Evolutionary conservation across 2,329 filamentous ascomycete species (phyloP).

Genomic region (Phialophora chinensis): DNA sequence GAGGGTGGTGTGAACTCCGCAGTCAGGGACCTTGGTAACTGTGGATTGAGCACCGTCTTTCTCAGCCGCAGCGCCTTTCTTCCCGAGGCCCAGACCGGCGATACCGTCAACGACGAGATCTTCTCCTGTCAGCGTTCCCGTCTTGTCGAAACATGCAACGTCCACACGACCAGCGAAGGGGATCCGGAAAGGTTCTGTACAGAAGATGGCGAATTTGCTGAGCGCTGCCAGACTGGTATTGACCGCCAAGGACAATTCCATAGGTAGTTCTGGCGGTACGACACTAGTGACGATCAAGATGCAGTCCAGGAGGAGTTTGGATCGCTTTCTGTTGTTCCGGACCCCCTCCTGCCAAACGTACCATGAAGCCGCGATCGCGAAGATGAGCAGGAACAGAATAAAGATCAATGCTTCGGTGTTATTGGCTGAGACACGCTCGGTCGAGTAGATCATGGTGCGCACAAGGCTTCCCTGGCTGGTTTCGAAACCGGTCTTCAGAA

Average conservation of each 20-base stretch:
- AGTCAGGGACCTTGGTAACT: slow-evolving; percentile 72
- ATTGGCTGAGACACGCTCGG: slow-evolving; percentile 97
- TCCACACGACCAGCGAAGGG: slow-evolving; percentile 95
- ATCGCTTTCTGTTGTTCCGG: slow-evolving; percentile 89
- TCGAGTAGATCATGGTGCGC: slow-evolving; percentile 99
- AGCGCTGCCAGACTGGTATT: slow-evolving; percentile 96
- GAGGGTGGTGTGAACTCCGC: slow-evolving; percentile 81
- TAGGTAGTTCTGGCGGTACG: slow-evolving; percentile 95
- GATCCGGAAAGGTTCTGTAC: slow-evolving; percentile 97
- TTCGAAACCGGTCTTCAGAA: slow-evolving; percentile 97
- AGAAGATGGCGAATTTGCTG: slow-evolving; percentile 96
- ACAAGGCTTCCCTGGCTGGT: slow-evolving; percentile 97
- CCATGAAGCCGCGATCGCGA: slow-evolving; percentile 96
- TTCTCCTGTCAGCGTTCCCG: slow-evolving; percentile 93
- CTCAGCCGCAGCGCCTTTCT: slow-evolving; percentile 70
- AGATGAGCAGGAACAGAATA: slow-evolving; percentile 94
- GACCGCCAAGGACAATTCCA: slow-evolving; percentile 96
- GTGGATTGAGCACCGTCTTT: slow-evolving; percentile 81
- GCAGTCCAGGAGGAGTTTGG: slow-evolving; percentile 95
- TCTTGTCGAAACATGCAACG: slow-evolving; percentile 98
- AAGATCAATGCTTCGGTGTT: slow-evolving; percentile 96
- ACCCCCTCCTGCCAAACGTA: slow-evolving; percentile 99
- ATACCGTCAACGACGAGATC: slow-evolving; percentile 97
- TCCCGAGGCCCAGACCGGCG: slow-evolving; percentile 79
- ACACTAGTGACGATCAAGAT: slow-evolving; percentile 97